phyloP scores from a whole-genome alignment of 176 grass and related monocot genomes.

The Urochloa ruziziensis region DNA sequence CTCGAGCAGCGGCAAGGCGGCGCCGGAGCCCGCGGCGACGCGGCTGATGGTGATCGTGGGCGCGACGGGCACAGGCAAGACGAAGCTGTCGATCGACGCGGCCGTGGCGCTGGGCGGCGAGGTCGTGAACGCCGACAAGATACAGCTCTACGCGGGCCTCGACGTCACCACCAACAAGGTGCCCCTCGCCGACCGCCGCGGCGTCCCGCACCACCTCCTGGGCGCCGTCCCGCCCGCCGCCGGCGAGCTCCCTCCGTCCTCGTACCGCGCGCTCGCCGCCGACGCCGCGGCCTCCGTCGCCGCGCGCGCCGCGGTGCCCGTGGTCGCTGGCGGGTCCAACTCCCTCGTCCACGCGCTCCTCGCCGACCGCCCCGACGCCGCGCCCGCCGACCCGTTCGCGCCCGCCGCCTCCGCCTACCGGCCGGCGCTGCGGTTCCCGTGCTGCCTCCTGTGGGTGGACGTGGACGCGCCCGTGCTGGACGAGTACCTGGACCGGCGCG shows the following conservation, averaged over 20 bases:
- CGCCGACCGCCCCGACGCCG: background rate
- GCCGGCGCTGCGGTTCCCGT: slow-evolving; percentile 54
- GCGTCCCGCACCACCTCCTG: slow-evolving; percentile 80
- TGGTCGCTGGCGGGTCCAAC: slow-evolving; percentile 87
- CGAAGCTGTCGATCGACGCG: slow-evolving; percentile 85
- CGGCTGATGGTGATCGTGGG: slow-evolving; percentile 73
- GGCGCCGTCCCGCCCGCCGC: slow-evolving; percentile 47
- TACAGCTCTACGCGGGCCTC: slow-evolving; percentile 77
- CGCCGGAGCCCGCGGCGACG: background rate
- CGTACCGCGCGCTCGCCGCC: slow-evolving; percentile 49
- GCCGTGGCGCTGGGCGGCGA: slow-evolving; percentile 59
- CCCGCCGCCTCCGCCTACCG: background rate
- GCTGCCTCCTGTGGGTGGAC: slow-evolving; percentile 88
- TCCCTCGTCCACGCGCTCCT: slow-evolving; percentile 82
- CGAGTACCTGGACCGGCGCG: slow-evolving; percentile 72
- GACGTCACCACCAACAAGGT: slow-evolving; percentile 97
- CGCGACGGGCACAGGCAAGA: slow-evolving; percentile 86
- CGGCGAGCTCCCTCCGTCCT: slow-evolving; percentile 39
- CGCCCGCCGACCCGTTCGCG: slow-evolving; percentile 48
- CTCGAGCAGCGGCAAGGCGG: background rate
- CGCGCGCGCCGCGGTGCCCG: slow-evolving; percentile 46
- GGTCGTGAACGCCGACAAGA: slow-evolving; percentile 91
- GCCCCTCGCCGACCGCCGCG: slow-evolving; percentile 43
- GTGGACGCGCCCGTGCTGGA: slow-evolving; percentile 54
- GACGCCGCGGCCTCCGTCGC: slow-evolving; percentile 32